Percentiles rank a stretch among this genome's conserved stretches.
phyloP scores from a whole-genome alignment of 148 eudicot species.

The Pharnaceum exiguum region DNA sequence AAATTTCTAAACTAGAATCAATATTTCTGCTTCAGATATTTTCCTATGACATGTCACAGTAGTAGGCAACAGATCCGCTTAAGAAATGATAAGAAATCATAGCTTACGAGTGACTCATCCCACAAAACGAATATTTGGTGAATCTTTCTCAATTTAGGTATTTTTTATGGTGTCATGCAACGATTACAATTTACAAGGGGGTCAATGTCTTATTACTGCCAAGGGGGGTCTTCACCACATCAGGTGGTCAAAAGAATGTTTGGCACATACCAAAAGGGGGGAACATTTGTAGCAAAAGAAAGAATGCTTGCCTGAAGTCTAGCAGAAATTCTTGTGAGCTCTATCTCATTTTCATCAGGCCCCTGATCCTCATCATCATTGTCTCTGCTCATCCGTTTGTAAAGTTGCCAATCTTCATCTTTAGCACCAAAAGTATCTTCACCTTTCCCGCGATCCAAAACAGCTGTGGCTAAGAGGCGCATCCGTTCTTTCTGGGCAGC shows the following conservation, averaged over 20 bases:
- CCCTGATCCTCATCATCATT: constrained; percentile 89
- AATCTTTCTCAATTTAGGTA: too few relatives aligned
- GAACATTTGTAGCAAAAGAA: too few relatives aligned
- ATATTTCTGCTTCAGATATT: too few relatives aligned
- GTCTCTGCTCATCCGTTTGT: constrained; percentile 90
- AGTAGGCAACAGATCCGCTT: too few relatives aligned
- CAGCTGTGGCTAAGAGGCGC: constrained; percentile 96
- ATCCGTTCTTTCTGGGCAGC: constrained; percentile 96
- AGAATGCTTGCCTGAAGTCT: constrained; percentile 81
- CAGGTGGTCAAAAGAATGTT: neutral
- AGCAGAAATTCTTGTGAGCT: constrained; percentile 71
- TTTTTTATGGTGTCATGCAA: too few relatives aligned
- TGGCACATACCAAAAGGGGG: neutral
- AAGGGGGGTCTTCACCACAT: neutral
- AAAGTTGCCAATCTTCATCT: constrained; percentile 99
- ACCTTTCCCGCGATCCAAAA: constrained; percentile 96
- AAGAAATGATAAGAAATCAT: too few relatives aligned
- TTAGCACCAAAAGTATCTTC: constrained; percentile 93
- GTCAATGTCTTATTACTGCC: too few relatives aligned
- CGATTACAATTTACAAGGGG: too few relatives aligned
- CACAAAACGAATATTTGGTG: too few relatives aligned
- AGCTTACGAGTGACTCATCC: too few relatives aligned
- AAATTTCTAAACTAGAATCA: neutral
- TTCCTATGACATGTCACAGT: too few relatives aligned
- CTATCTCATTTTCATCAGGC: constrained; percentile 80